These are phyloP conservation scores for Debaryomyces castellii DNA, from an alignment of 805 yeast species.

Conservation along the genomic window DNA sequence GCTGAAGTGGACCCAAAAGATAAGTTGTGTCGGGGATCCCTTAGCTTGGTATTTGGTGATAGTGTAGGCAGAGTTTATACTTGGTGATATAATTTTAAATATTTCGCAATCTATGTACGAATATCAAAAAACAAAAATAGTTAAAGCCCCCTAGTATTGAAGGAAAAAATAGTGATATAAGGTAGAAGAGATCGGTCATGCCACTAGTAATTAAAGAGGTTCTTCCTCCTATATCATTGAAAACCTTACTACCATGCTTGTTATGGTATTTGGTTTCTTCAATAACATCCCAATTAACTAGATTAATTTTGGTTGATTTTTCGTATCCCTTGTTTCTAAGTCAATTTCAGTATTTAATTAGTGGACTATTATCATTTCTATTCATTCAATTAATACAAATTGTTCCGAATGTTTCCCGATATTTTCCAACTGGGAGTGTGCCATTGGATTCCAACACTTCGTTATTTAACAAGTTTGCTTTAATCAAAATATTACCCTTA, in stretches of 20 bases:
- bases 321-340: slow-evolving; percentile 64
- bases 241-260: slow-evolving; percentile 45
- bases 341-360: slow-evolving; percentile 60
- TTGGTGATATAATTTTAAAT: slow-evolving; percentile 27
- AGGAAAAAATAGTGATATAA: too few species aligned
- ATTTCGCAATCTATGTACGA: background rate
- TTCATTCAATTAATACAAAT: slow-evolving; percentile 35
- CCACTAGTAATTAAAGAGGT: slow-evolving; percentile 1
- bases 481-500: slow-evolving; percentile 55
- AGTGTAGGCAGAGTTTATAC: slow-evolving; percentile 48
- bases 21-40: slow-evolving; percentile 32
- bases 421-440: slow-evolving; percentile 56
- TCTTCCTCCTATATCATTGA: slow-evolving; percentile 34
- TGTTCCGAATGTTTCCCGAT: slow-evolving; percentile 25
- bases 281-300: slow-evolving; percentile 63
- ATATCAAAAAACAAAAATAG: background rate
- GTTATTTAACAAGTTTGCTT: slow-evolving; percentile 25
- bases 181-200: too few species aligned
- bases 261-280: slow-evolving; percentile 65
- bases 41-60: slow-evolving; percentile 55
- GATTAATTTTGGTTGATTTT: slow-evolving; percentile 51
- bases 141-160: background rate
- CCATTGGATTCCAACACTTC: slow-evolving; percentile 36
- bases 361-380: slow-evolving; percentile 41
- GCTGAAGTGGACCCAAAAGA: slow-evolving; percentile 34